Conservation (phyloP, 768 basidiomycete genomes). For the Tulasnella sp. region DNA sequence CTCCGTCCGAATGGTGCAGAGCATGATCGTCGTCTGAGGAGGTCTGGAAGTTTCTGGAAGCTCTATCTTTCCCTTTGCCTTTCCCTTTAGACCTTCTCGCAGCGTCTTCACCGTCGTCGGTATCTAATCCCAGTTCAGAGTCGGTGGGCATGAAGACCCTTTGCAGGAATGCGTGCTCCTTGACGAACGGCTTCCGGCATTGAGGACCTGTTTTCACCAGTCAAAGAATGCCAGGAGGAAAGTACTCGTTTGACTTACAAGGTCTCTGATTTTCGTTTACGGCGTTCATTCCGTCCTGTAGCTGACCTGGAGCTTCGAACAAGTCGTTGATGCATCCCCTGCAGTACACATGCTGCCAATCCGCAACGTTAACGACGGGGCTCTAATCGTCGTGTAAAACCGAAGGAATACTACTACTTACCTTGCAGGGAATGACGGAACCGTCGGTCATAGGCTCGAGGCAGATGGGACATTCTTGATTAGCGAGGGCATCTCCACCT, state of each 20-base stretch:
- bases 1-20: background rate
- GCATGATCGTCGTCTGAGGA: background rate
- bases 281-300: constrained; percentile 43
- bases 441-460: constrained; percentile 55
- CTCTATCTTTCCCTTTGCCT: constrained; percentile 12
- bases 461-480: constrained; percentile 63
- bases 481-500: constrained; percentile 50
- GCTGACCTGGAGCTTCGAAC: constrained; percentile 44
- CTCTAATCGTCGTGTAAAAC: background rate
- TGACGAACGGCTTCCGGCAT: constrained; percentile 54
- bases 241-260: constrained; percentile 46
- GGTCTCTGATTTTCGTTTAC: constrained; percentile 45
- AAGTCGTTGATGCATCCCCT: constrained; percentile 43
- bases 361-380: background rate
- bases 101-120: background rate
- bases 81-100: background rate
- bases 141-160: constrained; percentile 60
- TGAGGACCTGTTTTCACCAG: constrained; percentile 47
- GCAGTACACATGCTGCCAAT: background rate
- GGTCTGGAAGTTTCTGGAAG: background rate
- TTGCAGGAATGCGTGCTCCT: constrained; percentile 51
- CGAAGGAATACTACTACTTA: background rate
- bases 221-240: background rate
- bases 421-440: constrained; percentile 53
- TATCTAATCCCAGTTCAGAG: constrained; percentile 46